Evolutionary conservation across 2,329 filamentous ascomycete genomes (phyloP).

Genomic region (Fusarium sp.): DNA sequence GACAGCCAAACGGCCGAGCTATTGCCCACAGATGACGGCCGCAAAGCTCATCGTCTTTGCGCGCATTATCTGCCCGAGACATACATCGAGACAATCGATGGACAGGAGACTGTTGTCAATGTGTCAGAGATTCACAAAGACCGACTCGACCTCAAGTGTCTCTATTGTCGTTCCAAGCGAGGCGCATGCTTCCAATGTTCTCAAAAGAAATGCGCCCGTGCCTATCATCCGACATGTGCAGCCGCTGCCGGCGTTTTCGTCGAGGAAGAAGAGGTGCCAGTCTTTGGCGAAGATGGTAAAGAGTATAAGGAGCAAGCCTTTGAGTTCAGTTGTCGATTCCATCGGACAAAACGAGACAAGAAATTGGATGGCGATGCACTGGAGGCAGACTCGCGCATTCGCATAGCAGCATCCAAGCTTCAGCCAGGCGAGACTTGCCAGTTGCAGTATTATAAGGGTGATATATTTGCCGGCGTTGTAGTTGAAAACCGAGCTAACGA

Average conservation of each 20-base stretch:
- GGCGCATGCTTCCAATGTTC: conserved; percentile 99
- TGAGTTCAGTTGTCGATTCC: conserved; percentile 95
- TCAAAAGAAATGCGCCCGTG: conserved; percentile 91
- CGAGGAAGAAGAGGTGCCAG: conserved; percentile 86
- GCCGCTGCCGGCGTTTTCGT: conserved; percentile 92
- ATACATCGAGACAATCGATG: conserved; percentile 81
- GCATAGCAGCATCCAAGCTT: conserved; percentile 76
- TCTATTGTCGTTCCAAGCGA: conserved; percentile 93
- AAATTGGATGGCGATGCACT: conserved; percentile 77
- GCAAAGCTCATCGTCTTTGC: conserved; percentile 89
- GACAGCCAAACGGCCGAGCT: conserved; percentile 85
- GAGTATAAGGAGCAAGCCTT: conserved; percentile 94
- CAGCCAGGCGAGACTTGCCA: conserved; percentile 85
- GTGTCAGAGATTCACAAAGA: conserved; percentile 87
- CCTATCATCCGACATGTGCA: conserved; percentile 96
- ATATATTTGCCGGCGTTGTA: conserved; percentile 92
- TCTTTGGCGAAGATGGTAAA: conserved; percentile 90
- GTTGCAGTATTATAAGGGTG: conserved; percentile 84
- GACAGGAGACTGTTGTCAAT: conserved; percentile 81
- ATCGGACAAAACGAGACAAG: conserved; percentile 88
- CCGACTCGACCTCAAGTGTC: conserved; percentile 91
- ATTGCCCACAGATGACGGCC: conserved; percentile 88
- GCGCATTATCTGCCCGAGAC: conserved; percentile 94
- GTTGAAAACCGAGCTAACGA: conserved; percentile 86
- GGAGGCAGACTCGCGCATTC: conserved; percentile 79